Base-by-base conservation (phyloP, 495 filamentous ascomycete genomes). In the Penicillium crystallinum region DNA sequence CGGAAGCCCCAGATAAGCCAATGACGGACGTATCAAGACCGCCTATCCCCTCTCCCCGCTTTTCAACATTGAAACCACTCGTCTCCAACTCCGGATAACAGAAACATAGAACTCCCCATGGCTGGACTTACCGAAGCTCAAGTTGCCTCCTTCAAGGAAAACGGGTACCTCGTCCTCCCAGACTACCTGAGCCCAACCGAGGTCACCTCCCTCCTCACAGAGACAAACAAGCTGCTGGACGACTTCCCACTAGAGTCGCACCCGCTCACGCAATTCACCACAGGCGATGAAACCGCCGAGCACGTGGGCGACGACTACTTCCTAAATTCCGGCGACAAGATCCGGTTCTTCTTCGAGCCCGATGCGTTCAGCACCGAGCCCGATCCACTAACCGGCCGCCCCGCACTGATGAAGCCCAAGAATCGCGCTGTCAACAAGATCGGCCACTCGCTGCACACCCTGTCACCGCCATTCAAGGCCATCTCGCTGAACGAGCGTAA, bases 271-370 rank as follows among this genome's bases (percentile, higher is more conserved):
- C 84, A 82, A 62, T 98, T 98, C 81, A 85, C 83, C 14, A 95
- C 91, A 1, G 91, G 90, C 61, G 77, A 82, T 52, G 58, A 65
- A 22, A 33, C 51, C 21, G 41, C 55, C 45, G 62, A 67, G 42
- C 93, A 98, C 70, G 87, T 97, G 19, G 91, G 93, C 53, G 93
- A 98, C 73, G 82, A 87, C 66, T 98, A 98, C 81, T 98, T 98
- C 71, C 81, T 98, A 0, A 75, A 71, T 2, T 90, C 84, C 2
- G 89, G 88, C 46, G 88, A 96, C 77, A 95, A 97, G 61, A 76
- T 98, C 42, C 85, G 88, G 46, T 97, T 92, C 77, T 98, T 98
- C 82, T 96, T 98, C 75, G 93, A 98, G 66, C 88, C 91, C 63
- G 84, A 82, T 69, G 74, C 73, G 30, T 73, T 77, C 61, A 59